phyloP scores from a whole-genome alignment of 495 filamentous ascomycete genomes.

The Extremus antarcticus region DNA sequence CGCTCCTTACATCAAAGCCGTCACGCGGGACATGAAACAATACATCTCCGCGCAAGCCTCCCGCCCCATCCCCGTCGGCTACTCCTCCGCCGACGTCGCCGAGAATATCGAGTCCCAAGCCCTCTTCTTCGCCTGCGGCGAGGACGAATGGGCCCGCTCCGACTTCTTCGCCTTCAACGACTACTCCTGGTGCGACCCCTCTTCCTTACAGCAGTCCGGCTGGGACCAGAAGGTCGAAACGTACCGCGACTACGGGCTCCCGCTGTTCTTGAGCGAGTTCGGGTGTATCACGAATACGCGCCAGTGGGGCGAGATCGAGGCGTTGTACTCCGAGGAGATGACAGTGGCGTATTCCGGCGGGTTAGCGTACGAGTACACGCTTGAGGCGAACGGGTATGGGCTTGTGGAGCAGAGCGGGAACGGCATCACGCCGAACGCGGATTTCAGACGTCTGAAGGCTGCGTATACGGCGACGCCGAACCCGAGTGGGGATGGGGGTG shows the following conservation, averaged over 20 bases:
- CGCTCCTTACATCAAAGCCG: slow-evolving; percentile 85
- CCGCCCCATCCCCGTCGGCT: slow-evolving; percentile 78
- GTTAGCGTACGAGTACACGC: slow-evolving; percentile 74
- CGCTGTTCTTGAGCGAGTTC: slow-evolving; percentile 90
- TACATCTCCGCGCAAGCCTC: slow-evolving; percentile 67
- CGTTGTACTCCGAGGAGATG: slow-evolving; percentile 73
- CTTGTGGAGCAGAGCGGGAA: slow-evolving; percentile 56
- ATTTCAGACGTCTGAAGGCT: slow-evolving; percentile 56
- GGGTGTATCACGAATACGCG: slow-evolving; percentile 84
- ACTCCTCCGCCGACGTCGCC: slow-evolving; percentile 82
- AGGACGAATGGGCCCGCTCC: slow-evolving; percentile 66
- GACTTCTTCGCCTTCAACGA: slow-evolving; percentile 99
- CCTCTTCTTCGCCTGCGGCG: slow-evolving; percentile 87
- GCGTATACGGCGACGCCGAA: slow-evolving; percentile 51
- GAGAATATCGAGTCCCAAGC: slow-evolving; percentile 81
- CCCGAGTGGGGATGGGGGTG: slow-evolving; percentile 66
- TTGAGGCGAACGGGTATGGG: slow-evolving; percentile 64
- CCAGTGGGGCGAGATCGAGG: slow-evolving; percentile 65
- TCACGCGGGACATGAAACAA: slow-evolving; percentile 80
- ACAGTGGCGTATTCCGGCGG: slow-evolving; percentile 68
- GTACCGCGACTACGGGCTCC: slow-evolving; percentile 61
- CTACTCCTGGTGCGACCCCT: slow-evolving; percentile 83
- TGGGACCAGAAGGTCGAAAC: slow-evolving; percentile 61
- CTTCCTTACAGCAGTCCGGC: slow-evolving; percentile 48
- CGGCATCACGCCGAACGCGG: slow-evolving; percentile 42